A percentile compares a stretch with the other conserved stretches of the same genome.
Conservation (phyloP, 2,329 filamentous ascomycete genomes). For the Thermothelomyces thermophilus region DNA sequence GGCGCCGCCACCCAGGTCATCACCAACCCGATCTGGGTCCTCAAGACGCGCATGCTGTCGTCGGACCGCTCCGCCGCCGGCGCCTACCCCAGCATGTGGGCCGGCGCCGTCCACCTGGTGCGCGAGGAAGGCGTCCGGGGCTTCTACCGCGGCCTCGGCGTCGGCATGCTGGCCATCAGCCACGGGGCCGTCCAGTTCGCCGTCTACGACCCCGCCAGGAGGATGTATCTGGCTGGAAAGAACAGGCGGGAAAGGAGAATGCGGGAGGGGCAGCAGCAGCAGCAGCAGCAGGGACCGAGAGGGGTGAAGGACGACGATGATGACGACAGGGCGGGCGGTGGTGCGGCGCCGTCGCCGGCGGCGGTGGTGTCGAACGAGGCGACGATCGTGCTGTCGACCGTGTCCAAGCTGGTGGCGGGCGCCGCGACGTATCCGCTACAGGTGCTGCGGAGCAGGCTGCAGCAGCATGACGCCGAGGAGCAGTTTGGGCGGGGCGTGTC, state of each 20-base stretch:
- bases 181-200: constrained; percentile 95
- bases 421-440: constrained; percentile 91
- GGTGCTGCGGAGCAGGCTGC: constrained; percentile 78
- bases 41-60: constrained; percentile 95
- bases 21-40: constrained; percentile 96
- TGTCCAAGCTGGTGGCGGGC: constrained; percentile 83
- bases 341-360: neutral
- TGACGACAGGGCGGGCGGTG: neutral
- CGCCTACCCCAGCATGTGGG: constrained; percentile 72
- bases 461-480: constrained; percentile 76
- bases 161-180: constrained; percentile 77
- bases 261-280: neutral
- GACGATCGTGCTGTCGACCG: constrained; percentile 71
- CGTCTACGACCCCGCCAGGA: constrained; percentile 72
- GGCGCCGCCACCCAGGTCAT: constrained; percentile 71
- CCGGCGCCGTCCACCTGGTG: constrained; percentile 63
- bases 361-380: constrained; percentile 58
- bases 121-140: constrained; percentile 66
- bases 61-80: constrained; percentile 67
- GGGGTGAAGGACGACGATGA: neutral
- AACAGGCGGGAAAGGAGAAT: constrained; percentile 15
- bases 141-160: constrained; percentile 81
- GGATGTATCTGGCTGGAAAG: constrained; percentile 48
- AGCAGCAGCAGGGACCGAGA: neutral
- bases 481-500: constrained; percentile 63